phyloP scores from a whole-genome alignment of 1,284 basidiomycete species.

The Erythrobasidium hasegawianum region DNA sequence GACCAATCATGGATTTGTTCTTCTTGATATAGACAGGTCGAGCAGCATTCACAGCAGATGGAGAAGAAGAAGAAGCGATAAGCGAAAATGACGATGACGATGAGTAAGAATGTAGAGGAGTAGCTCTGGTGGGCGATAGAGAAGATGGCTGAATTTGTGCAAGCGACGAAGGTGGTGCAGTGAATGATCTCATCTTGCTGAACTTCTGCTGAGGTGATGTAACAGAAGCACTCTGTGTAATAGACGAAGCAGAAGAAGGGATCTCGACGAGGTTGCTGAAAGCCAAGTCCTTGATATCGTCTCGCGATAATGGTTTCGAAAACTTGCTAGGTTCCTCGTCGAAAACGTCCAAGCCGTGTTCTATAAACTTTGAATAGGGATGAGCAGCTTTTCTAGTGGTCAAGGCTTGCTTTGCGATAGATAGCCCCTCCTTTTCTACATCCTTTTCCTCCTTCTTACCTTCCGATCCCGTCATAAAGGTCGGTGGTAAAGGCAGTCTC shows the following conservation, averaged over 20 bases:
- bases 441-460: too few relatives aligned
- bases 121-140: too few relatives aligned
- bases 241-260: not conserved
- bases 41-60: not conserved
- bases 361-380: not conserved
- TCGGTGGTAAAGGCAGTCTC: too few relatives aligned
- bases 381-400: not conserved
- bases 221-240: too few relatives aligned
- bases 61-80: not conserved
- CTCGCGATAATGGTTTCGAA: too few relatives aligned
- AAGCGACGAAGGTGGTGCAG: too few relatives aligned
- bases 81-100: not conserved
- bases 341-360: not conserved
- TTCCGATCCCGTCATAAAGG: too few relatives aligned
- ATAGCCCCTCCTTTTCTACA: too few relatives aligned
- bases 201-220: not conserved
- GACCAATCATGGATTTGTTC: not conserved
- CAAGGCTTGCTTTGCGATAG: too few relatives aligned
- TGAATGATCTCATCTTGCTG: constrained; percentile 3
- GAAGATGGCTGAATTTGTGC: too few relatives aligned
- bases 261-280: not conserved
- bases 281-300: too few relatives aligned
- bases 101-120: not conserved
- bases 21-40: not conserved
- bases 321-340: not conserved